phyloP scores from a whole-genome alignment of 2,329 filamentous ascomycete species.

The Helminthosporium solani region DNA sequence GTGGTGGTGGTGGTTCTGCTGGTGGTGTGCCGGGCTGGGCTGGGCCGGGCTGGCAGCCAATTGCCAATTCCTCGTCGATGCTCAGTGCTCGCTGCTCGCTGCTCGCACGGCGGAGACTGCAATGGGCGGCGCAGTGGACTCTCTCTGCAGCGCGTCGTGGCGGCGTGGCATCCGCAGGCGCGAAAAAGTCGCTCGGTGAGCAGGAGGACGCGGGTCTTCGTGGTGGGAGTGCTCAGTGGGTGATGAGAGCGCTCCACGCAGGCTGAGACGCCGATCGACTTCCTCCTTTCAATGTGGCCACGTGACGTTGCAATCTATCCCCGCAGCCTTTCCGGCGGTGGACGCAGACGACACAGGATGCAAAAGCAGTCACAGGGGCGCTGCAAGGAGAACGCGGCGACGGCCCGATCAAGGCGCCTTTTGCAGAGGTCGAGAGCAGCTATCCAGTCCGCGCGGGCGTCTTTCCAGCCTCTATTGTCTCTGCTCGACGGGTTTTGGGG shows the following conservation, averaged over 20 bases:
- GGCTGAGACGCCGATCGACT: slow-evolving; percentile 20
- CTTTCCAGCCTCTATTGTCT: too few relatives aligned
- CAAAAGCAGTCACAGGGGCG: background rate
- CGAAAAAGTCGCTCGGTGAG: slow-evolving; percentile 25
- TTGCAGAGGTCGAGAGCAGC: too few relatives aligned
- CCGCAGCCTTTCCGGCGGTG: background rate
- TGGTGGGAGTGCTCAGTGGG: slow-evolving; percentile 26
- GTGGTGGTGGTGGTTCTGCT: slow-evolving; percentile 28
- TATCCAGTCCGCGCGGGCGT: too few relatives aligned
- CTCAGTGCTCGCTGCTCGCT: too few relatives aligned
- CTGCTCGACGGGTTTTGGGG: too few relatives aligned
- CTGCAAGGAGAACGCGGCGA: background rate
- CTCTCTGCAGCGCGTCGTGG: slow-evolving; percentile 21
- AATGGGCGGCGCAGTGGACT: slow-evolving; percentile 25
- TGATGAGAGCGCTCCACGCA: slow-evolving; percentile 29
- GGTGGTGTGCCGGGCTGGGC: slow-evolving; percentile 26
- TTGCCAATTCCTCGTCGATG: slow-evolving; percentile 12
- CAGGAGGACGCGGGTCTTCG: slow-evolving; percentile 26
- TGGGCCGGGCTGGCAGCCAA: slow-evolving; percentile 18
- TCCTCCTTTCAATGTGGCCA: slow-evolving; percentile 18
- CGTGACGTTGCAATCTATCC: slow-evolving; percentile 20
- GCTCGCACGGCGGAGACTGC: too few relatives aligned
- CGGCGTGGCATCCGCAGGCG: slow-evolving; percentile 30
- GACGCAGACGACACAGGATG: too few relatives aligned
- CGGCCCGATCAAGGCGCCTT: too few relatives aligned